These are phyloP conservation scores for Hippophae tibetana DNA, from an alignment of 306 rosid species.

Conservation along the genomic window DNA sequence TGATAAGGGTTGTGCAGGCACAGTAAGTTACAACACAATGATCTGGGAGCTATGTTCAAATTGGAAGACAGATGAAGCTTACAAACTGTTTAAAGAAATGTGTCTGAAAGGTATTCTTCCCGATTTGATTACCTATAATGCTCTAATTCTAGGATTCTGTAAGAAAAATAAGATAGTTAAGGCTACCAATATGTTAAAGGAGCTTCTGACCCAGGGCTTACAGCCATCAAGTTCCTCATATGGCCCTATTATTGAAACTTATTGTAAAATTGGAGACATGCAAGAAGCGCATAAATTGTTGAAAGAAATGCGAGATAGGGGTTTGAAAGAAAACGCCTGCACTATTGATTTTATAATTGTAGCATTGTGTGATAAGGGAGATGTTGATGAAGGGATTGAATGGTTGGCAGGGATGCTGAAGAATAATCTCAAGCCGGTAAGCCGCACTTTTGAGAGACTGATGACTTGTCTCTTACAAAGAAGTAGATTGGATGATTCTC, in stretches of 20 bases:
- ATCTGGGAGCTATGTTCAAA: conserved; percentile 45
- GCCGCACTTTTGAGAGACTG: conserved; percentile 39
- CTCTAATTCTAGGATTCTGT: conserved; percentile 46
- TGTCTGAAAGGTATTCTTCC: conserved; percentile 32
- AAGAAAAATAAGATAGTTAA: conserved; percentile 29
- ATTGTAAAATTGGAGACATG: conserved; percentile 36
- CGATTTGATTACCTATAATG: conserved; percentile 46
- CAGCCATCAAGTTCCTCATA: conserved; percentile 35
- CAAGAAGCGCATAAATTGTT: conserved; percentile 42
- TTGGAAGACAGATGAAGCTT: conserved; percentile 48
- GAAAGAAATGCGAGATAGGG: conserved; percentile 40
- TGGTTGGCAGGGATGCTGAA: conserved; percentile 43
- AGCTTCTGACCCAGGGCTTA: conserved; percentile 39
- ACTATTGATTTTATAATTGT: conserved; percentile 32
- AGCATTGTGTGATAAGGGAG: conserved; percentile 42
- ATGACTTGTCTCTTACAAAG: conserved; percentile 29
- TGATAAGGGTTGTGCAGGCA: conserved; percentile 41
- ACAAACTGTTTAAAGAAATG: conserved; percentile 46
- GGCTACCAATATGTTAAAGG: conserved; percentile 31
- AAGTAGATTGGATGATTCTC: conserved; percentile 52
- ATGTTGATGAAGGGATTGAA: conserved; percentile 40
- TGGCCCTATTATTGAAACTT: conserved; percentile 33
- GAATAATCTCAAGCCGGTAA: conserved; percentile 37
- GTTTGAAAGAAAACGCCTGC: conserved; percentile 28
- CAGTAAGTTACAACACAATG: conserved; percentile 36